These are phyloP conservation scores for Aspergillus clavatus DNA, from an alignment of 2,329 filamentous ascomycete genomes.

Conservation along the genomic window DNA sequence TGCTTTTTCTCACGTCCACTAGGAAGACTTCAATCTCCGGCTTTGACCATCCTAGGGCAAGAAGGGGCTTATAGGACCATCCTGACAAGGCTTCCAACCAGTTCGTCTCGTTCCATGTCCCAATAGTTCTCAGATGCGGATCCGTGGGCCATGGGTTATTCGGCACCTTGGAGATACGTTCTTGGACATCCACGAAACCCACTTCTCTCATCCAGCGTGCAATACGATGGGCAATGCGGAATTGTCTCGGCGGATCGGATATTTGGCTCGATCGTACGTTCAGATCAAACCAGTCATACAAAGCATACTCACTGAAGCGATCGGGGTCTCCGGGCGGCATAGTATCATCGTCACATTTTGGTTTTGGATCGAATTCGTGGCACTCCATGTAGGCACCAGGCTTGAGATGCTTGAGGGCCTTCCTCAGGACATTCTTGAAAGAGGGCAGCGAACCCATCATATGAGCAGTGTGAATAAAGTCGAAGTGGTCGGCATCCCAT, in stretches of 20 bases:
- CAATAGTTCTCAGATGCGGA: slow-evolving; percentile 44
- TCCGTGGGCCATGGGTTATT: slow-evolving; percentile 50
- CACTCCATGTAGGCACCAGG: slow-evolving; percentile 52
- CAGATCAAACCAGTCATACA: slow-evolving; percentile 48
- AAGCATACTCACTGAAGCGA: slow-evolving; percentile 32
- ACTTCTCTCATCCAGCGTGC: slow-evolving; percentile 52
- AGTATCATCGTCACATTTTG: slow-evolving; percentile 52
- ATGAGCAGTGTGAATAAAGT: slow-evolving; percentile 57
- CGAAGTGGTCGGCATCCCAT: slow-evolving; percentile 48
- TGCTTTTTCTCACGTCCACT: slow-evolving; percentile 39
- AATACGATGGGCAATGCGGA: slow-evolving; percentile 51
- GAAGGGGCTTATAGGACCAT: slow-evolving; percentile 43
- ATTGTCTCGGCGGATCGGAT: slow-evolving; percentile 41
- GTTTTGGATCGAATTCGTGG: slow-evolving; percentile 42
- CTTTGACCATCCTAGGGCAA: slow-evolving; percentile 41
- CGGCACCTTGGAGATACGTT: slow-evolving; percentile 50
- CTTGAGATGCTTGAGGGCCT: slow-evolving; percentile 49
- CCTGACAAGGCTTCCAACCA: slow-evolving; percentile 41
- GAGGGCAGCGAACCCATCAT: slow-evolving; percentile 55
- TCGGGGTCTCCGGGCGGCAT: slow-evolving; percentile 44
- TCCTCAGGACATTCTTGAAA: slow-evolving; percentile 52
- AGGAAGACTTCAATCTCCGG: slow-evolving; percentile 45
- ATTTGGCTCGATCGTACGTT: slow-evolving; percentile 42
- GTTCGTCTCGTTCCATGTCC: slow-evolving; percentile 47
- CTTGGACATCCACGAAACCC: slow-evolving; percentile 55